Conservation (phyloP, 2,329 filamentous ascomycete species). For the Niveomyces coronatus region DNA sequence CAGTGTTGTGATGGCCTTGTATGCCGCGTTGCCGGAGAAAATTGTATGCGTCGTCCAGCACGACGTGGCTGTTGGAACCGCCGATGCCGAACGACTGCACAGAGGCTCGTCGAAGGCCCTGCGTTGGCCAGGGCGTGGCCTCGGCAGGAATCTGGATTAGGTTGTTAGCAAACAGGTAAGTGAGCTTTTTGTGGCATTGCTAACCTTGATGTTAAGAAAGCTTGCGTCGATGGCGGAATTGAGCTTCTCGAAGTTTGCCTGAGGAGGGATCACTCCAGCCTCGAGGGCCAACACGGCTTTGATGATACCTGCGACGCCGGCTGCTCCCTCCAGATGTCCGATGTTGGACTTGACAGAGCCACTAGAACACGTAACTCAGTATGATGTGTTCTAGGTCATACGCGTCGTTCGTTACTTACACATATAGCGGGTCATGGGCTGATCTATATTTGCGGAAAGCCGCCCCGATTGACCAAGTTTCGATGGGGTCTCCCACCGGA, state of each 20-base stretch:
- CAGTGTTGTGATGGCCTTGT: too few relatives aligned
- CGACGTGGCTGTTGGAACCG: slow-evolving; percentile 17
- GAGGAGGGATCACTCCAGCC: slow-evolving; percentile 17
- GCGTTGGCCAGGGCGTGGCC: slow-evolving; percentile 9
- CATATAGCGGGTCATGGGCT: slow-evolving; percentile 13
- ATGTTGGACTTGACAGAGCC: slow-evolving; percentile 29
- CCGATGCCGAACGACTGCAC: slow-evolving; percentile 22
- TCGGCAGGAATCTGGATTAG: slow-evolving; percentile 14
- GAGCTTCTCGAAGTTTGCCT: slow-evolving; percentile 15
- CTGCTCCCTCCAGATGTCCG: slow-evolving; percentile 26
- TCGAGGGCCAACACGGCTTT: slow-evolving; percentile 22
- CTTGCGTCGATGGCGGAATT: slow-evolving; percentile 20
- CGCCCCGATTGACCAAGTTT: slow-evolving; percentile 24
- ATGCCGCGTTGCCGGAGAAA: slow-evolving; percentile 5
- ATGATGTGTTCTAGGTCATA: too few relatives aligned
- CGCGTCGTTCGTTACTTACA: too few relatives aligned
- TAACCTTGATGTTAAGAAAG: too few relatives aligned
- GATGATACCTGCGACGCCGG: slow-evolving; percentile 21
- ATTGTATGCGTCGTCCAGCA: slow-evolving; percentile 13
- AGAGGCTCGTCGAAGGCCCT: slow-evolving; percentile 9
- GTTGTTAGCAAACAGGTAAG: too few relatives aligned
- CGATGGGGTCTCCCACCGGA: slow-evolving; percentile 30
- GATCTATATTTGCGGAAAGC: slow-evolving; percentile 17
- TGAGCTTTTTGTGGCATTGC: too few relatives aligned
- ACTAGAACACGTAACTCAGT: too few relatives aligned